Base-by-base conservation (phyloP, 148 eudicot genomes). In the Vaccinium corymbosum region DNA sequence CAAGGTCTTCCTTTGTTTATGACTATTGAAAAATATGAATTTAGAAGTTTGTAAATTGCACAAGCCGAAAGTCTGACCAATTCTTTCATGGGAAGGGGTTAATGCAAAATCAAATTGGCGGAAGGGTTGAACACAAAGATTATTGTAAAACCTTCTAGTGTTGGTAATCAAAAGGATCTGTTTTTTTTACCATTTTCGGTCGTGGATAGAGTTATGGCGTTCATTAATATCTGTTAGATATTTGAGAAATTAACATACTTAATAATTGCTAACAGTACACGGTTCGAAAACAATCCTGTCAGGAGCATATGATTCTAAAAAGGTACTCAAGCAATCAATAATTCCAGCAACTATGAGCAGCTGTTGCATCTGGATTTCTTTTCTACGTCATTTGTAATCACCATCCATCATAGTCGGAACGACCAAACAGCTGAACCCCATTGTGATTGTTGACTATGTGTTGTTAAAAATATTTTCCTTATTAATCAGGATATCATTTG, bases 401-500 rank as follows among this genome's bases (percentile, higher is more conserved):
- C 42, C 46, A 14, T 83, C 27, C 46, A 42, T 83, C 46, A 8
- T 75, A 46, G 20, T 22, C 29, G 16, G 77, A 74, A 17, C 8
- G 38, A 46, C 73, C 10, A 46, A 20, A n/a, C 1, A 51, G 25
- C 48, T 49, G 59, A 48, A 81, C 51, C 20, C 4, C 8, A 14
- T 52, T 29, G 19, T 68, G 22, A 62, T 64, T 22, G 6, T 66
- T 22, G 42, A 49, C 22, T 19, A 11, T 46, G 6, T 27, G 57
- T 64, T 46, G 3, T 64, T 64, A 15, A 62, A 62, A 8, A 35
- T 83, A 48, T 50, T 84, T 71, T 61, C 70, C 81, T 73, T 80
- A 16, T 77, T 80, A 27, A 66, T 76, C 89, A 92, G 92, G 89
- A 86, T 49, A 79, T 90, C 27, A 86, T 90, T 85, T 84, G 72